Evolutionary conservation across 1,284 basidiomycete species (phyloP), one percentile per base, ranked within the genome.

Genomic region (Cryptococcus wingfieldii): DNA sequence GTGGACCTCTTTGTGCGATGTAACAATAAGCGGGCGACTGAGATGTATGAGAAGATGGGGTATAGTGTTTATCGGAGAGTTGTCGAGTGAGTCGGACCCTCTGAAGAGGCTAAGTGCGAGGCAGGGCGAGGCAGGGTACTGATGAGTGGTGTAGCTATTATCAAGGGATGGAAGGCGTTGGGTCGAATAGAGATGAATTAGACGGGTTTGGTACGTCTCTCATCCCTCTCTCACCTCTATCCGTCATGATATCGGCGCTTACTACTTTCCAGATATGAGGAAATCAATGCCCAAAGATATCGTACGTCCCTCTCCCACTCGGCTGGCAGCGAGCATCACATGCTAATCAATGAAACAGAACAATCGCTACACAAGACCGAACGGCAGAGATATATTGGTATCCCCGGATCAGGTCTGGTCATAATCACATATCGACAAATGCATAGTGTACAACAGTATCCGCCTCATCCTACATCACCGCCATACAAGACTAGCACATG

Each of bases 1-100:
- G 69, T 77, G 45, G 77, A 78, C 54, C 62, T 78, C 18, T 78
- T 78, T 46, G 77, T 78, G 42, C 55, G 77, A 47, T 76, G 75
- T 59, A 77, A 75, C 58, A 78, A 78, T 57, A 53, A 54, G 16
- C 61, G 75, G 42, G 77, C 77, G 47, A 70, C 71, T 18, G 68
- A 72, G 44, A 75, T 78, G 75, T 78, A 78, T 53, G 76, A 77
- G 59, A 66, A 66, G 54, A 54, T 78, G 58, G 77, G 77, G 38
- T 78, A 78, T 55, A 74, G 70, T 56, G 75, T 78, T 5, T 78
- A 64, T 59, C 54, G 77, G 18, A 56, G 77, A n/a, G 77, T 78
- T 0, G 74, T 77, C 23, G 76, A 76, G 74, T 77, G 60, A 72
- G 75, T 73, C 47, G 10, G 7, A n/a, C 9, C n/a, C 14, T 34